Evolutionary conservation across 805 yeast species (phyloP).

Genomic region (Metschnikowia baotianmanensis): DNA sequence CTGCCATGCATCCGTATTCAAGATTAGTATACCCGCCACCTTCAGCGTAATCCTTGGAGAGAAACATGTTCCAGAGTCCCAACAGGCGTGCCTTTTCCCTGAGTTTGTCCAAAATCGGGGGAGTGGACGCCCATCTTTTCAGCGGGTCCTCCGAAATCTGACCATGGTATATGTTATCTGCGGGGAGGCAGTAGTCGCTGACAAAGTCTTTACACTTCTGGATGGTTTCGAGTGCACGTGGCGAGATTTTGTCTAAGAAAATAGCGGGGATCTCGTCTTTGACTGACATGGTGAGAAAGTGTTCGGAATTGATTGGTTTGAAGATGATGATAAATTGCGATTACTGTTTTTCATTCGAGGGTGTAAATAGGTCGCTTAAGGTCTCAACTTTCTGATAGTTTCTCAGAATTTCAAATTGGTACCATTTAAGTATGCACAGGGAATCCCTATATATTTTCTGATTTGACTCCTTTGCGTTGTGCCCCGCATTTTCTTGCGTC

Average conservation of each 20-base stretch:
- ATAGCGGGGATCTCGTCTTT: slow-evolving; percentile 41
- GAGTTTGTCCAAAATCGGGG: slow-evolving; percentile 48
- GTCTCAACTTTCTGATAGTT: too few relatives aligned
- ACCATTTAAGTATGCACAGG: too few relatives aligned
- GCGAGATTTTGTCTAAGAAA: slow-evolving; percentile 35
- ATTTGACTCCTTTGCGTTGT: background rate
- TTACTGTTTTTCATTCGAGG: too few relatives aligned
- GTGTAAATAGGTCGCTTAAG: too few relatives aligned
- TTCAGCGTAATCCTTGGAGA: slow-evolving; percentile 45
- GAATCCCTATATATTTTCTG: too few relatives aligned
- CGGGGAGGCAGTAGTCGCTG: slow-evolving; percentile 55
- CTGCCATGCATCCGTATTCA: slow-evolving; percentile 66
- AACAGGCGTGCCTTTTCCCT: slow-evolving; percentile 49
- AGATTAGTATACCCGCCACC: slow-evolving; percentile 60
- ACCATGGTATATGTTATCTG: slow-evolving; percentile 42
- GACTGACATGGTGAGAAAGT: slow-evolving; percentile 8
- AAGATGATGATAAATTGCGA: too few relatives aligned
- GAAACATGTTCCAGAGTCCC: slow-evolving; percentile 62
- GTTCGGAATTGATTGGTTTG: too few relatives aligned
- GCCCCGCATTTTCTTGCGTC: slow-evolving; percentile 1
- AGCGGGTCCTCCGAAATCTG: slow-evolving; percentile 41
- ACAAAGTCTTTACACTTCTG: slow-evolving; percentile 48
- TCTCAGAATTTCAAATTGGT: too few relatives aligned
- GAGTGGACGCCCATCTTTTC: slow-evolving; percentile 47
- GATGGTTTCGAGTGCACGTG: slow-evolving; percentile 38